Conservation (phyloP, 177 flowering plant genomes). For the Vitis hybrid region DNA sequence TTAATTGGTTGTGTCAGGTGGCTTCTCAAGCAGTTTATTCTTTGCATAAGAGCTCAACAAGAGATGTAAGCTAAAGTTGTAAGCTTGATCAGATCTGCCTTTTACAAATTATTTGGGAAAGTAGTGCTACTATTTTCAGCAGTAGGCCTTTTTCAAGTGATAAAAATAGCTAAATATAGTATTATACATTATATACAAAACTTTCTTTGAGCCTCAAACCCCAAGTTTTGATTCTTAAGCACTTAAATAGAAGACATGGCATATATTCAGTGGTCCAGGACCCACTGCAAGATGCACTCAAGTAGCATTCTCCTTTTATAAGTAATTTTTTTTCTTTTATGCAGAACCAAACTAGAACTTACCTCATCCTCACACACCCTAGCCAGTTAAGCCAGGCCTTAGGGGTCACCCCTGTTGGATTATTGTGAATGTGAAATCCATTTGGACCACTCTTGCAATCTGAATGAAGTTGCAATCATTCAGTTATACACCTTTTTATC, state of each 20-base stretch:
- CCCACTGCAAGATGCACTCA: too few species aligned
- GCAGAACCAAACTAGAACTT: too few species aligned
- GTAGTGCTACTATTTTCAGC: not conserved
- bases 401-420: too few species aligned
- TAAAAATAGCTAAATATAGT: not conserved
- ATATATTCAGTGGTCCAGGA: not conserved
- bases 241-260: not conserved
- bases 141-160: not conserved
- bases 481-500: not conserved
- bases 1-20: constrained; percentile 43
- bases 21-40: constrained; percentile 94
- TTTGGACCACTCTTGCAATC: too few species aligned
- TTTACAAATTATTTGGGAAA: not conserved
- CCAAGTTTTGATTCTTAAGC: not conserved
- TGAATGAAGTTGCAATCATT: too few species aligned
- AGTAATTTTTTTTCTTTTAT: too few species aligned
- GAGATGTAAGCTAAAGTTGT: constrained; percentile 63
- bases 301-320: not conserved
- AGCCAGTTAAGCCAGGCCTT: too few species aligned
- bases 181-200: not conserved
- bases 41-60: constrained; percentile 89
- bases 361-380: too few species aligned
- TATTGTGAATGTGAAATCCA: too few species aligned
- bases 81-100: not conserved
- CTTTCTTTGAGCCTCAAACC: not conserved